A percentile compares a stretch with the other conserved stretches of the same genome.
Evolutionary conservation across 140 eudicot species (phyloP).

Genomic region (Oenanthe javanica): DNA sequence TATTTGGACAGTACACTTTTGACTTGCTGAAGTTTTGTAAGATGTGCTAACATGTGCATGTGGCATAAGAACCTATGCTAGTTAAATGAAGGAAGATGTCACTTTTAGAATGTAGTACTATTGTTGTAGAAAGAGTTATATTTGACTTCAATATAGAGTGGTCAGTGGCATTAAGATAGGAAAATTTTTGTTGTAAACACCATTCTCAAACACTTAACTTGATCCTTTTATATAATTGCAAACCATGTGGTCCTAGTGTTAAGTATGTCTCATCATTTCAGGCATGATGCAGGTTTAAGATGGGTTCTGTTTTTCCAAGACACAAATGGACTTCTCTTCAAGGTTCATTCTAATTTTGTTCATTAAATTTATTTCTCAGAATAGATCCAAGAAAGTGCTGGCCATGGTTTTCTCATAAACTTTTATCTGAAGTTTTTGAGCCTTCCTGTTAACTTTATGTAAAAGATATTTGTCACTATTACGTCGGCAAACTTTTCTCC

Average conservation of each 20-base stretch:
- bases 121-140: neutral
- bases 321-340: slow-evolving; percentile 94
- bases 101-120: neutral
- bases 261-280: slow-evolving; percentile 20
- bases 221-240: neutral
- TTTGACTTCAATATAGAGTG: neutral
- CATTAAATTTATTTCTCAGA: neutral
- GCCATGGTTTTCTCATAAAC: slow-evolving; percentile 76
- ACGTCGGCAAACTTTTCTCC: slow-evolving; percentile 2
- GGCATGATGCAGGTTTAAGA: slow-evolving; percentile 85
- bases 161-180: neutral
- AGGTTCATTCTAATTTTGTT: slow-evolving; percentile 34
- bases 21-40: neutral
- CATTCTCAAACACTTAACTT: neutral
- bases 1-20: neutral
- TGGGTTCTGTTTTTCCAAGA: slow-evolving; percentile 96
- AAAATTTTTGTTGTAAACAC: neutral
- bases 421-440: slow-evolving; percentile 21
- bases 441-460: slow-evolving; percentile 5
- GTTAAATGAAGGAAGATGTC: neutral
- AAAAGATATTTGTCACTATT: neutral
- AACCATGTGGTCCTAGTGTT: slow-evolving; percentile 4
- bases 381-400: neutral
- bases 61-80: neutral
- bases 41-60: neutral